Base-by-base conservation (phyloP, 495 filamentous ascomycete species). In the Neurospora cerealis region DNA sequence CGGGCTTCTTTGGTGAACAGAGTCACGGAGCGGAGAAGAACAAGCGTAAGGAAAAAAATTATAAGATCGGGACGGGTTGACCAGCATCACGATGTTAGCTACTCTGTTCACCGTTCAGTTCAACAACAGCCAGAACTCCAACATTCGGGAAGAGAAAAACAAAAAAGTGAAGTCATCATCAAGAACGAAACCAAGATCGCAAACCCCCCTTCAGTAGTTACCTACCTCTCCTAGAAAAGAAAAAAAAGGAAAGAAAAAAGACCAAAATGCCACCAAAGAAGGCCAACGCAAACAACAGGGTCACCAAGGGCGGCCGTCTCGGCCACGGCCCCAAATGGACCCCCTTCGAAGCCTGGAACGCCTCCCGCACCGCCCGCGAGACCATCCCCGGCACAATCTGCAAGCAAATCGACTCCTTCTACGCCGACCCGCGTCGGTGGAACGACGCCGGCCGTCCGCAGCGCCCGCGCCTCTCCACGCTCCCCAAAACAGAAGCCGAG, bases 321-420 rank as follows among this genome's bases (percentile, higher is more conserved):
- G 54, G 54, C 28, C 54, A 62, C 54, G 54, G 54, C 28, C 54
- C 54, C 24, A 28, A 19, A 15, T 62, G 54, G 54, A 34, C 54
- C 13, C 13, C 28, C 6, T 62, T 62, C 13, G 5, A 62, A 32
- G 54, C 28, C 24, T 62, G 54, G 54, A 62, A 62, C 54, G 32
- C 17, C 24, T 28, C 32, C 13, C 54, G 54, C 54, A 62, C 54
- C 54, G 7, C 11, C 54, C 24, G 28, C 24, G 54, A 62, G 28
- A 32, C 13, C 15, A 62, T 62, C 28, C 28, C 54, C 5, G 54
- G 54, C 13, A 6, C 54, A 6, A 13, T 8, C 54, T 62, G 54
- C 54, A 62, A 62, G 37, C 34, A 73, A 62, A 28, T 73, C 60
- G 21, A 73, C 38, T 69, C 69, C 60, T 40, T 73, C 72, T 21